Base-by-base conservation (phyloP, 257 asterid species). In the Jasminum sambac region DNA sequence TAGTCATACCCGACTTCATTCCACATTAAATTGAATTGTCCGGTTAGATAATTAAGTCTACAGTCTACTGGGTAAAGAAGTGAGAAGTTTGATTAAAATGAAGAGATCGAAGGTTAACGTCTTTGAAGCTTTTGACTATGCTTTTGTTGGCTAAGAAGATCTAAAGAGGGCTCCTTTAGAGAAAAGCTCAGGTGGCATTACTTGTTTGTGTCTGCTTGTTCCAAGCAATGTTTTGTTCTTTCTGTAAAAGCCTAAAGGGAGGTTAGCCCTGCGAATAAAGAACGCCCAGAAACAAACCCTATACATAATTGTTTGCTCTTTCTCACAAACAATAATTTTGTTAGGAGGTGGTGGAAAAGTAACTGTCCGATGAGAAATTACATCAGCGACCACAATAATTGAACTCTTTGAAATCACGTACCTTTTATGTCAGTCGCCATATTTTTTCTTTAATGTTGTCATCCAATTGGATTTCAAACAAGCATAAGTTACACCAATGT, bases 61-160 rank as follows among this genome's bases (percentile, higher is more conserved):
- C n/a, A 9, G 12, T 55, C 62, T 21, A 10, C 30, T 21, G 8
- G 10, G 12, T 10, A 55, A 55, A 55, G 62, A 55, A 52, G 30
- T 5, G 13, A 52, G 21, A 17, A 21, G 34, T 6, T 55, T 10
- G 62, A 55, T 55, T 55, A 55, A 55, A 75, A 65, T 60, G 62
- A 10, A 50, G 50, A 67, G 72, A 76, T 68, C 62, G 67, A n/a
- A n/a, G n/a, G n/a, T n/a, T n/a, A 68, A 69, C 64, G 73, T 16
- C 76, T 76, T 84, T 72, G 79, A 72, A 68, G 77, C 72, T 85
- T 84, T 55, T 55, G 84, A 85, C 86, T 84, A 71, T 83, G 84
- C 88, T 82, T 84, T 85, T 79, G 82, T 81, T 81, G 73, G 78
- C 67, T 75, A 44, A 36, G 77, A 79, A 81, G 78, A 79, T 84